A percentile compares a stretch with the other conserved stretches of the same genome.
These are phyloP conservation scores for Castanospermum australe DNA, from an alignment of 306 rosid genomes.

Conservation along the genomic window DNA sequence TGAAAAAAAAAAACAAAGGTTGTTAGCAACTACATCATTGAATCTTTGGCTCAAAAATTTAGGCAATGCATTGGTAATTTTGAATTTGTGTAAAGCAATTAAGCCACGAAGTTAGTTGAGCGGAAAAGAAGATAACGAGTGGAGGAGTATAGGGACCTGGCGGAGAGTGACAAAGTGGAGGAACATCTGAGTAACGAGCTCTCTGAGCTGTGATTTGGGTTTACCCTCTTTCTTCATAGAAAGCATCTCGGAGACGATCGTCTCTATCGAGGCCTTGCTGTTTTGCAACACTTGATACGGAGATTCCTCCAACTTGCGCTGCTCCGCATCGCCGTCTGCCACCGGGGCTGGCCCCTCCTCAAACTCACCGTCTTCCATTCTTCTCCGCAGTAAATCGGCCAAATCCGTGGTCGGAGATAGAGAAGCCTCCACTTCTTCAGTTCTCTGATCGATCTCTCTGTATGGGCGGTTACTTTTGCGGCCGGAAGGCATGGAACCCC, in stretches of 20 bases:
- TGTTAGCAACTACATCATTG: too few relatives aligned
- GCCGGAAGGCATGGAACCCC: too few relatives aligned
- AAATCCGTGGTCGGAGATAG: too few relatives aligned
- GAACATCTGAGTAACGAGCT: slow-evolving; percentile 70
- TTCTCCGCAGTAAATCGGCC: neutral
- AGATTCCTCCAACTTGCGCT: slow-evolving; percentile 33
- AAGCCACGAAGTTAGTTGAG: neutral
- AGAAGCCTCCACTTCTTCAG: too few relatives aligned
- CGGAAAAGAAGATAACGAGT: neutral
- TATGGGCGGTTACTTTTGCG: too few relatives aligned
- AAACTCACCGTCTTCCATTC: slow-evolving; percentile 57
- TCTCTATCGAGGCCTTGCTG: slow-evolving; percentile 60
- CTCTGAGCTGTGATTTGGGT: slow-evolving; percentile 58
- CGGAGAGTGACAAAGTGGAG: slow-evolving; percentile 72
- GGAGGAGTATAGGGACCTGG: slow-evolving; percentile 47
- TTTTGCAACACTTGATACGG: slow-evolving; percentile 48
- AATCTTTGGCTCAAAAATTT: neutral
- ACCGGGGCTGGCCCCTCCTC: slow-evolving; percentile 44
- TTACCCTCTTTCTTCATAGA: slow-evolving; percentile 48
- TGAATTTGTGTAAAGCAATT: slow-evolving; percentile 1
- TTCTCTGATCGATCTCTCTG: too few relatives aligned
- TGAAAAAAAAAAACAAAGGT: too few relatives aligned
- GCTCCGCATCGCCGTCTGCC: slow-evolving; percentile 39
- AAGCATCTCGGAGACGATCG: slow-evolving; percentile 59
- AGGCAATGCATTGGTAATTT: neutral